Conservation (phyloP, 2,329 filamentous ascomycete genomes). For the Aspergillus sp. region DNA sequence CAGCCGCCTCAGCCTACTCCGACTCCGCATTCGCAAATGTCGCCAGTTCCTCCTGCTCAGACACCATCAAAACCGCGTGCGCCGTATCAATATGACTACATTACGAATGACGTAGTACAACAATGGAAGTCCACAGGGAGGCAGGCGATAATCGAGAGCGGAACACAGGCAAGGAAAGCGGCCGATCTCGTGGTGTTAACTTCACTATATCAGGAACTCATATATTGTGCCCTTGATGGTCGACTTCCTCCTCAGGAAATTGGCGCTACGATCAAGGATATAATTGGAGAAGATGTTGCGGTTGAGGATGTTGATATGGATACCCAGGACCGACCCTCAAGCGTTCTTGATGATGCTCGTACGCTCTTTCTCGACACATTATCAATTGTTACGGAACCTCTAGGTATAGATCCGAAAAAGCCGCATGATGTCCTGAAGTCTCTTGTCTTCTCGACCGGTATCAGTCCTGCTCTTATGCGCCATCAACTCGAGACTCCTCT, state of each 20-base stretch:
- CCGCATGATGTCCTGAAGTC: conserved; percentile 59
- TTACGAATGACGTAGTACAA: conserved; percentile 71
- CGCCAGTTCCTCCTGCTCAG: conserved; percentile 20
- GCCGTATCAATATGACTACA: conserved; percentile 71
- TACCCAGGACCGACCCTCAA: conserved; percentile 49
- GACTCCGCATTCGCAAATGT: conserved; percentile 21
- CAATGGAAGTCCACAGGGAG: conserved; percentile 72
- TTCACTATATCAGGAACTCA: conserved; percentile 81
- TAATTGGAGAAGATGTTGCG: conserved; percentile 64
- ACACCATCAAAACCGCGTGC: conserved; percentile 31
- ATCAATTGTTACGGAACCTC: conserved; percentile 73
- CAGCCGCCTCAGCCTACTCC: conserved; percentile 25
- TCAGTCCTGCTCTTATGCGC: conserved; percentile 75
- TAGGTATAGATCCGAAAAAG: conserved; percentile 55
- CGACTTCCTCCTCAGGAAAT: conserved; percentile 70
- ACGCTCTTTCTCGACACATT: conserved; percentile 82
- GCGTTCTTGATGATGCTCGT: conserved; percentile 63
- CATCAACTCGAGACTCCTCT: conserved; percentile 79
- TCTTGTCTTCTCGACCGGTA: conserved; percentile 72
- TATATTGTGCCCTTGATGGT: conserved; percentile 73
- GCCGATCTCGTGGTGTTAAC: conserved; percentile 72
- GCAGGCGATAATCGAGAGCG: conserved; percentile 68
- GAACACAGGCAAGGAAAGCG: conserved; percentile 66
- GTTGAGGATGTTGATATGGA: conserved; percentile 52
- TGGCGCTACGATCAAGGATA: conserved; percentile 73